phyloP scores from a whole-genome alignment of 208 protist genomes.

The Herpetomonas tarakana region DNA sequence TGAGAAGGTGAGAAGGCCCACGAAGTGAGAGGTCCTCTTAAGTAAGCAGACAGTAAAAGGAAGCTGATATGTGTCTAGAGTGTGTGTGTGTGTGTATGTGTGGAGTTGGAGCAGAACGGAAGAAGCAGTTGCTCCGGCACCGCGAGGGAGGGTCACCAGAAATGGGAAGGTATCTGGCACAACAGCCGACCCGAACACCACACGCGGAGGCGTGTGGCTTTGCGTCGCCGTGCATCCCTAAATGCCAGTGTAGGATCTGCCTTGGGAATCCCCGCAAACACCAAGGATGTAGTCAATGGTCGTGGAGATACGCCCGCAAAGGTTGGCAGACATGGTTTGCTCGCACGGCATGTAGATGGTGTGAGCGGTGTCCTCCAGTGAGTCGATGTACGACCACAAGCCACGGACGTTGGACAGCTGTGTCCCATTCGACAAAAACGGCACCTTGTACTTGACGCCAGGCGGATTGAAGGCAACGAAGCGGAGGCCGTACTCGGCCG shows the following conservation, averaged over 20 bases:
- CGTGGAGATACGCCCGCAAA: conserved; percentile 67
- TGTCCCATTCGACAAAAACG: conserved; percentile 25
- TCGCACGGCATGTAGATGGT: conserved; percentile 63
- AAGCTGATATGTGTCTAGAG: no score
- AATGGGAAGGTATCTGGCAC: no score
- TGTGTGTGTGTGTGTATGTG: no score
- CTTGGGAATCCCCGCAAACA: conserved; percentile 64
- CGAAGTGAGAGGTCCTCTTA: no score
- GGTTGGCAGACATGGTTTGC: conserved; percentile 34
- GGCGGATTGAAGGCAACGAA: conserved; percentile 86
- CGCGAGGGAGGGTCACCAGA: no score
- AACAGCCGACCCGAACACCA: no score
- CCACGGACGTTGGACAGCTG: conserved; percentile 55
- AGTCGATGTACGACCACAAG: conserved; percentile 78
- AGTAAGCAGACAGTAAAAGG: no score
- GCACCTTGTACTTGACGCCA: conserved; percentile 54
- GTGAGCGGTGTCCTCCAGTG: conserved; percentile 56
- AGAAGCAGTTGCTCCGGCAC: no score
- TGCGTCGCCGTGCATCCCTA: neutral
- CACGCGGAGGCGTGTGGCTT: no score
- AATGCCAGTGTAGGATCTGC: conserved; percentile 20
- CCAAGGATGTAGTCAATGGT: conserved; percentile 44
- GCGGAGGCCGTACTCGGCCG: conserved; percentile 32
- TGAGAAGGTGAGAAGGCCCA: no score
- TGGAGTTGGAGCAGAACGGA: no score